A percentile compares a stretch with the other conserved stretches of the same genome.
phyloP scores from a whole-genome alignment of 257 asterid species.

The Mitragyna speciosa region DNA sequence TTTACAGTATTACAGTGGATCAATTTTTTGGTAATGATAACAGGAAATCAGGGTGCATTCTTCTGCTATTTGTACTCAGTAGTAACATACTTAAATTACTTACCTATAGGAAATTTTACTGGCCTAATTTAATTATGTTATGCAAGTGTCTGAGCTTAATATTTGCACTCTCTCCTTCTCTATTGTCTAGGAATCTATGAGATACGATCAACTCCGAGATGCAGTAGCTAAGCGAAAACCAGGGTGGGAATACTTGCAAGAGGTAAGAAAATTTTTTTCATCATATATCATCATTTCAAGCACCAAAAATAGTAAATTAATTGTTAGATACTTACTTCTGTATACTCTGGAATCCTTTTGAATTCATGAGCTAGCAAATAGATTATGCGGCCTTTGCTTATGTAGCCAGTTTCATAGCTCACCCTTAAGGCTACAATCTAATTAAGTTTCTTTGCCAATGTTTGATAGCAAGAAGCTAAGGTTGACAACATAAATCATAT shows the following conservation, averaged over 20 bases:
- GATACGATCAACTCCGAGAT: conserved; percentile 89
- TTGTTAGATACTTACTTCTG: not conserved
- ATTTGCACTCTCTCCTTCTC: not conserved
- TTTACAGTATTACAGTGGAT: not conserved
- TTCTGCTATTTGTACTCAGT: not conserved
- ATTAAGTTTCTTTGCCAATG: not conserved
- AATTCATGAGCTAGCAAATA: not conserved
- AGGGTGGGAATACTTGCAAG: conserved; percentile 97
- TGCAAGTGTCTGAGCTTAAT: not conserved
- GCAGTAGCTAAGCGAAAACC: conserved; percentile 80
- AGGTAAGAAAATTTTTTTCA: conserved; percentile 45
- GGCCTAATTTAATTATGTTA: not conserved
- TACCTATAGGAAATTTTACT: not conserved
- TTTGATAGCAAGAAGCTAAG: not conserved
- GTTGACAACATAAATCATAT: not conserved
- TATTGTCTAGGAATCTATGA: conserved; percentile 64
- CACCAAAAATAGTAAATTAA: not conserved
- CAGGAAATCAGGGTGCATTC: not conserved
- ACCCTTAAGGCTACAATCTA: not conserved
- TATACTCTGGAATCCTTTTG: not conserved
- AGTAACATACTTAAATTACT: not conserved
- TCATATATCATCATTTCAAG: conserved; percentile 1
- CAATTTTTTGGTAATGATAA: too few species aligned
- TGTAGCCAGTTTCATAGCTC: not conserved
- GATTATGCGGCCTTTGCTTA: not conserved